Evolutionary conservation across 2,329 filamentous ascomycete genomes (phyloP).

Genomic region (Lecanicillium sp.): DNA sequence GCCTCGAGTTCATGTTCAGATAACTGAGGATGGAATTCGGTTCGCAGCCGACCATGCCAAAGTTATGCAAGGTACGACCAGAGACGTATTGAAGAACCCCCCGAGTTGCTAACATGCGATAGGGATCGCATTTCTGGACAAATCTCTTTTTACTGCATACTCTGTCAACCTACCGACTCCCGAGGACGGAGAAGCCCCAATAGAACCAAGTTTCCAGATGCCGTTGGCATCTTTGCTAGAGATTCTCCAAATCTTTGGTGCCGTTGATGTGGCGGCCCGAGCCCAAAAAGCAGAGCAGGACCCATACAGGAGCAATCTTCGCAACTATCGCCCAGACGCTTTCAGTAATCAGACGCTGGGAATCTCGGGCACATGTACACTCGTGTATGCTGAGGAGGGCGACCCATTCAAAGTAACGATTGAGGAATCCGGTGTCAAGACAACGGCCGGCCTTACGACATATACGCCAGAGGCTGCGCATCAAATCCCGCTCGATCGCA

Average conservation of each 20-base stretch:
- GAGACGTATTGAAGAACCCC: background rate
- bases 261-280: constrained; percentile 59
- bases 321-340: constrained; percentile 58
- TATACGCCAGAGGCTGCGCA: constrained; percentile 67
- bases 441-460: constrained; percentile 82
- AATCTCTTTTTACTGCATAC: constrained; percentile 80
- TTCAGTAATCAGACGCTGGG: constrained; percentile 79
- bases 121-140: constrained; percentile 69
- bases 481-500: constrained; percentile 81
- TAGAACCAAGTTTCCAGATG: constrained; percentile 71
- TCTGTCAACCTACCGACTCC: constrained; percentile 47
- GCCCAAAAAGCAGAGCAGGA: constrained; percentile 51
- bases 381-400: constrained; percentile 68
- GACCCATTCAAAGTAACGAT: constrained; percentile 77
- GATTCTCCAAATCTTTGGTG: constrained; percentile 89
- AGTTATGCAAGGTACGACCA: constrained; percentile 72
- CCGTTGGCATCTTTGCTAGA: constrained; percentile 82
- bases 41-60: constrained; percentile 84
- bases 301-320: constrained; percentile 51
- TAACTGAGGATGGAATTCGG: constrained; percentile 75
- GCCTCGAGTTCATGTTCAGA: constrained; percentile 56
- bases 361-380: constrained; percentile 75
- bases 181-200: constrained; percentile 28
- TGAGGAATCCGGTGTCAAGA: constrained; percentile 78
- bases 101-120: constrained; percentile 6